A percentile compares a stretch with the other conserved stretches of the same genome.
phyloP scores from a whole-genome alignment of 129 eudicot genomes.

The Deinandra increscens region DNA sequence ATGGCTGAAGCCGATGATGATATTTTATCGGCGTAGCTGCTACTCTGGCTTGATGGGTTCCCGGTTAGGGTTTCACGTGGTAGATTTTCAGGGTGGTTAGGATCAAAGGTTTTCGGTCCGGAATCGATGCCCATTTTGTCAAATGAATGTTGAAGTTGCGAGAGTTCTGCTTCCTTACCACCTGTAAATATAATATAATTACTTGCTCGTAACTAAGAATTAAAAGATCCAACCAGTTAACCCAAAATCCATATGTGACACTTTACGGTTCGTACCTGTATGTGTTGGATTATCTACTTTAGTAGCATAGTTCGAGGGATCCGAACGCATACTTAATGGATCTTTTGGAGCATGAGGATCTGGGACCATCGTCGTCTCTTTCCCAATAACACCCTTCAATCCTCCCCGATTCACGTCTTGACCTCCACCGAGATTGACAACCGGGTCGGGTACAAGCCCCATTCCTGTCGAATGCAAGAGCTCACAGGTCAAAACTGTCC shows the following conservation, averaged over 20 bases:
- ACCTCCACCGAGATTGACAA: not conserved
- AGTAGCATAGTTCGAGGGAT: constrained; percentile 44
- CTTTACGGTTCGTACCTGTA: constrained; percentile 22
- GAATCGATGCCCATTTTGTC: constrained; percentile 41
- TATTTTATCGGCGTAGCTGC: constrained; percentile 39
- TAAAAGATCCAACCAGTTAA: too few species aligned
- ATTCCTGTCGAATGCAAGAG: not conserved
- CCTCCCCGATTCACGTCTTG: constrained; percentile 17
- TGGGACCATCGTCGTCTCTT: constrained; percentile 28
- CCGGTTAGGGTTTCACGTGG: constrained; percentile 38
- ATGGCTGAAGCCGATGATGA: constrained; percentile 47
- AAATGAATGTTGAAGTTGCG: constrained; percentile 37
- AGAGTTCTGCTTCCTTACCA: constrained; percentile 41
- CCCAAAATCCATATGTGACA: too few species aligned
- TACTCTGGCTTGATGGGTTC: constrained; percentile 31
- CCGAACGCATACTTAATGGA: constrained; percentile 1
- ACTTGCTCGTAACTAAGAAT: not conserved
- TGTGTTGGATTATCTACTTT: constrained; percentile 59
- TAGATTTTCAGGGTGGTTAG: constrained; percentile 28
- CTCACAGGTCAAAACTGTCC: not conserved
- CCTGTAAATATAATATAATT: constrained; percentile 33
- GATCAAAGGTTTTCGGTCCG: constrained; percentile 27
- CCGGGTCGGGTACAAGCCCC: not conserved
- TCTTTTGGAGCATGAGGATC: constrained; percentile 52
- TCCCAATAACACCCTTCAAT: constrained; percentile 22